Base-by-base conservation (phyloP, 1,139 yeast genomes). In the Saccharomyces hybrid region DNA sequence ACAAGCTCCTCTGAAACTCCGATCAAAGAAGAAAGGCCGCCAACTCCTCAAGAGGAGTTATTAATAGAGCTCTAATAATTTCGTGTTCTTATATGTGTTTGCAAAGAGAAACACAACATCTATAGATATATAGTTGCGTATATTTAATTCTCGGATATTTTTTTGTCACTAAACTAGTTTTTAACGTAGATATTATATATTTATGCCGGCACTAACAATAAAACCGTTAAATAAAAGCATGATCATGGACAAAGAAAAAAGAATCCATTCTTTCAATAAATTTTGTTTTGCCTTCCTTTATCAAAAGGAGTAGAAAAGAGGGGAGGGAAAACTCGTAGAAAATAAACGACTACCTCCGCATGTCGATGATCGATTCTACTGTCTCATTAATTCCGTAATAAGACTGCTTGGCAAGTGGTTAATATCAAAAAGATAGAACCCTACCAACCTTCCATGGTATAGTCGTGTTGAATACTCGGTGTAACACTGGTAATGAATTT, bases 401-500 rank as follows among this genome's bases (percentile, higher is more conserved):
- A 1, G 11, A 38, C n/a, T 13, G 13, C 23, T 9, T 38, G 44
- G 13, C 25, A 9, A 9, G 25, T 16, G 6, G 4, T 11, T 5
- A 1, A 28, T 47, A 51, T 31, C n/a, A 9, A 31, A 34, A 16
- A 26, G 5, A 6, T 27, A 23, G 2, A 25, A 26, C 23, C 11
- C 69, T 69, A 84, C 65, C 85, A 76, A 3, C 89, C 93, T 68
- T 89, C 91, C 96, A 91, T 93, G 44, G 98, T 91, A 69, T 90
- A 90, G 66, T 93, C 99, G 70, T 91, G 95, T 71, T 91, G 96
- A 55, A 93, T 90, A 11, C 97, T 96, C 0, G 99, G 99, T 2
- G 96, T 91, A 13, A 95, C 98, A 73, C 97, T 88, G 13, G 98
- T 88, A 55, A 93, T 91, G 65, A 93, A 93, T 71, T 95, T 95